Percentiles rank a stretch among this genome's conserved stretches.
These are phyloP conservation scores for Pisolithus sp. DNA, from an alignment of 768 basidiomycete genomes.

Conservation along the genomic window DNA sequence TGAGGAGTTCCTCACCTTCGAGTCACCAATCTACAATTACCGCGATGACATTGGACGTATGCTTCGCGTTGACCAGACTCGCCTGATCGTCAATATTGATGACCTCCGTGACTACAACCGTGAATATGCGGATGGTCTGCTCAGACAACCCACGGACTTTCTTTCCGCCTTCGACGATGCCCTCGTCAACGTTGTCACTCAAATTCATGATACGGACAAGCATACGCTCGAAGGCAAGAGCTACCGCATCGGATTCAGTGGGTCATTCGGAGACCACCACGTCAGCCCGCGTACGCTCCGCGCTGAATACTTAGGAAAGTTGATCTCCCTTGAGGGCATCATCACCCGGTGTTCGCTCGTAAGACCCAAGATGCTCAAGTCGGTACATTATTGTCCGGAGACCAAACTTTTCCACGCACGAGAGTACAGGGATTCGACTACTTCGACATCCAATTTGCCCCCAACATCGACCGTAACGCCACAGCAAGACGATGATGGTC, in stretches of 20 bases:
- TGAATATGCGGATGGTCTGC: conserved; percentile 78
- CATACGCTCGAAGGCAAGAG: conserved; percentile 74
- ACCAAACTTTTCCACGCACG: conserved; percentile 79
- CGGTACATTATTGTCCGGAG: conserved; percentile 91
- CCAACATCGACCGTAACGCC: conserved; percentile 85
- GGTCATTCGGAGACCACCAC: conserved; percentile 97
- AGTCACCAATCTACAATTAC: conserved; percentile 69
- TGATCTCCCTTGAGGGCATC: conserved; percentile 97
- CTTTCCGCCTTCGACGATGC: conserved; percentile 89
- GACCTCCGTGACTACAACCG: conserved; percentile 91
- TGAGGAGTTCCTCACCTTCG: conserved; percentile 74
- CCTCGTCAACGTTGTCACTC: conserved; percentile 63
- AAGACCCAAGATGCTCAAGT: conserved; percentile 96
- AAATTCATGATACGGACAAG: conserved; percentile 71
- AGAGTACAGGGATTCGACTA: conserved; percentile 89
- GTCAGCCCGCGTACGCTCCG: conserved; percentile 90
- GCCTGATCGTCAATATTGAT: conserved; percentile 93
- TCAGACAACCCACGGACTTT: conserved; percentile 83
- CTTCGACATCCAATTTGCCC: conserved; percentile 77
- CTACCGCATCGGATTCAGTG: conserved; percentile 87
- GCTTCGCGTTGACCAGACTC: conserved; percentile 75
- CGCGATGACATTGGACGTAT: conserved; percentile 77
- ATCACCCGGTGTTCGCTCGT: conserved; percentile 97
- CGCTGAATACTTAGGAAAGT: conserved; percentile 84
- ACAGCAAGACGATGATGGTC: conserved; percentile 86